Evolutionary conservation across 768 basidiomycete genomes (phyloP).

Genomic region (Russula olivacea): DNA sequence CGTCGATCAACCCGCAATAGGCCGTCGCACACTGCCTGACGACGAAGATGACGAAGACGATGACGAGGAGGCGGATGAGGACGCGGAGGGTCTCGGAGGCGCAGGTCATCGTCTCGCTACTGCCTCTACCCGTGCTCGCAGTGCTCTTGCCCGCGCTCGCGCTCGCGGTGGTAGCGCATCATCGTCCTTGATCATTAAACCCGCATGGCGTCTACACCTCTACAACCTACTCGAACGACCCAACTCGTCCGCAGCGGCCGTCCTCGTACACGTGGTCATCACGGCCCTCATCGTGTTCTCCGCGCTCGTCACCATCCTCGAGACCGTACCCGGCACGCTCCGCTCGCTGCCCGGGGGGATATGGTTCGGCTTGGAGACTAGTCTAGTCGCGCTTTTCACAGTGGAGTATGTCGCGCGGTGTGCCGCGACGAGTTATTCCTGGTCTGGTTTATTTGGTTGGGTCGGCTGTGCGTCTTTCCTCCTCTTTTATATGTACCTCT

Average conservation of each 20-base stretch:
- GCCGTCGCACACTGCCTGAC: neutral
- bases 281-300: slow-evolving; percentile 70
- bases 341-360: slow-evolving; percentile 60
- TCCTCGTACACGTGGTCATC: slow-evolving; percentile 63
- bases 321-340: slow-evolving; percentile 66
- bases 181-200: neutral
- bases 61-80: neutral
- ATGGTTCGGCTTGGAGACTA: slow-evolving; percentile 88
- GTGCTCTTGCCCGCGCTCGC: neutral
- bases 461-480: slow-evolving; percentile 48
- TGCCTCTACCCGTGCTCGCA: neutral
- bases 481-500: neutral
- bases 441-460: slow-evolving; percentile 59
- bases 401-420: slow-evolving; percentile 73
- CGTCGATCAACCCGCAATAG: slow-evolving; percentile 1
- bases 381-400: slow-evolving; percentile 78
- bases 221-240: slow-evolving; percentile 76
- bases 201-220: slow-evolving; percentile 57
- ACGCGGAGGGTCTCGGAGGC: neutral
- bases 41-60: neutral
- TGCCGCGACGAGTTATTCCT: slow-evolving; percentile 68
- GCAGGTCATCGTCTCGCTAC: neutral
- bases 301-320: slow-evolving; percentile 69
- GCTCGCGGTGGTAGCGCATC: too few species aligned
- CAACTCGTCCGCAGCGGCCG: slow-evolving; percentile 67